These are phyloP conservation scores for Cinnamomum chago DNA, from an alignment of 164 flowering plant species.

Conservation along the genomic window DNA sequence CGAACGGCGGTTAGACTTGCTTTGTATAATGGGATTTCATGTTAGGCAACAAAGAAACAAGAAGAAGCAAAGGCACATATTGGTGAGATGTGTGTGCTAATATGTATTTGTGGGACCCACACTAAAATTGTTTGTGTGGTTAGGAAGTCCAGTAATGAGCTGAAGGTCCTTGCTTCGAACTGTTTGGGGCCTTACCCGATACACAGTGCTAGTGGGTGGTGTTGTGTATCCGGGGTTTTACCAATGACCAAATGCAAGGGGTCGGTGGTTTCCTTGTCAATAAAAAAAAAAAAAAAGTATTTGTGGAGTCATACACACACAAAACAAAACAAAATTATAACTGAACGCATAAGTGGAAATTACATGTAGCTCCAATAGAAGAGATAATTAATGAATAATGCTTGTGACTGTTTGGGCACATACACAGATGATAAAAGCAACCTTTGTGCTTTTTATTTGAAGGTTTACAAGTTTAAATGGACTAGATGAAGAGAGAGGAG, in stretches of 20 bases:
- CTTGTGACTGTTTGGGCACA: background rate
- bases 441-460: background rate
- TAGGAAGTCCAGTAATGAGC: no score
- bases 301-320: background rate
- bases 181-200: no score
- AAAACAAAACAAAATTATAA: no score
- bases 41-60: background rate
- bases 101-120: background rate
- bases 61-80: background rate
- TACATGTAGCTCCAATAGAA: background rate
- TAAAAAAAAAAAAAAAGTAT: background rate
- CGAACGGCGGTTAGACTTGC: background rate
- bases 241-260: no score
- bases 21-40: background rate
- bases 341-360: background rate
- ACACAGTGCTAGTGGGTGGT: no score
- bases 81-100: background rate
- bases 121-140: no score
- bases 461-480: background rate
- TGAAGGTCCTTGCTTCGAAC: no score
- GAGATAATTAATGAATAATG: background rate
- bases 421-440: background rate
- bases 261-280: no score
- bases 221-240: no score
- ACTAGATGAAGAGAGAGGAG: background rate